phyloP scores from a whole-genome alignment of 495 filamentous ascomycete genomes.

The Lepraria neglecta region DNA sequence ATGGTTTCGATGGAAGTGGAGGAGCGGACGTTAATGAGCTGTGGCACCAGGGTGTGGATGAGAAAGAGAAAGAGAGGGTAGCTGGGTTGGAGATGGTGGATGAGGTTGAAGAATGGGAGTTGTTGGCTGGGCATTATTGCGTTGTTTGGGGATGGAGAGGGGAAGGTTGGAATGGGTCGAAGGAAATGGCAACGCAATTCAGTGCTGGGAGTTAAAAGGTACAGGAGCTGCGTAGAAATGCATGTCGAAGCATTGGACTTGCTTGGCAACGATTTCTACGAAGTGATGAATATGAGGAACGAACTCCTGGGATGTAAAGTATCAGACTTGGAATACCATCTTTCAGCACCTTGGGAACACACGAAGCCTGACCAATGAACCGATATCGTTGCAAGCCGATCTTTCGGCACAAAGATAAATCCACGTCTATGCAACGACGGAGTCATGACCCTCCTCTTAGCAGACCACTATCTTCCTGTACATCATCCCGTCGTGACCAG shows the following conservation, averaged over 20 bases:
- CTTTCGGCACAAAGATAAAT: no score
- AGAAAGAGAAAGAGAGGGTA: constrained; percentile 74
- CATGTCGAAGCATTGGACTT: not conserved
- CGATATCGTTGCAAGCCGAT: no score
- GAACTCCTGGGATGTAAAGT: not conserved
- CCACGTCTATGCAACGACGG: no score
- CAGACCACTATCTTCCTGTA: no score
- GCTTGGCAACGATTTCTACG: not conserved
- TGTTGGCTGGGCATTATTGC: constrained; percentile 85
- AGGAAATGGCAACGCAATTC: constrained; percentile 29
- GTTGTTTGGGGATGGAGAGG: constrained; percentile 78
- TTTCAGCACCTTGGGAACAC: not conserved
- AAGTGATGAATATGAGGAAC: constrained; percentile 3
- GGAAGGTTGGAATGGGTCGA: constrained; percentile 42
- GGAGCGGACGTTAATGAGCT: constrained; percentile 67
- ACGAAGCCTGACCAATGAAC: no score
- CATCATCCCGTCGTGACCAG: not conserved
- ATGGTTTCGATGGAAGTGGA: constrained; percentile 48
- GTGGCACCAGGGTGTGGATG: constrained; percentile 66
- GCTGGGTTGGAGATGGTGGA: constrained; percentile 79
- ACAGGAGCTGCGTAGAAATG: not conserved
- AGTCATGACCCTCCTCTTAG: not conserved
- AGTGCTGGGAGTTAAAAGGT: not conserved
- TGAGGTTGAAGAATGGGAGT: constrained; percentile 90
- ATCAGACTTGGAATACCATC: not conserved